These are phyloP conservation scores for Solanum medicagineum DNA, from an alignment of 257 asterid genomes.

Conservation along the genomic window DNA sequence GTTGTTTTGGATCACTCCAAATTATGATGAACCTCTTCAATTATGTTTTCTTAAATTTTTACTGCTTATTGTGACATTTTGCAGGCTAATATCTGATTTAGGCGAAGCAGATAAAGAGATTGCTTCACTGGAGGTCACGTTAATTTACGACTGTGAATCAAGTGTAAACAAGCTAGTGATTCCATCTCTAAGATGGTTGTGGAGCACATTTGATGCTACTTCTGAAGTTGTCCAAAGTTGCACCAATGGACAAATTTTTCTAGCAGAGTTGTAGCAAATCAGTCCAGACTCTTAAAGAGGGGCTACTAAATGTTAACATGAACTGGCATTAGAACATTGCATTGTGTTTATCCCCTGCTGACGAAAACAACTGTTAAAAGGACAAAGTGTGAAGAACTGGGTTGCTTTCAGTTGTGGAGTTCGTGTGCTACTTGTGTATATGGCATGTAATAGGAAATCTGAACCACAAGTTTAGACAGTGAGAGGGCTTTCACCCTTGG, in stretches of 20 bases:
- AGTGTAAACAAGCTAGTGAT: background rate
- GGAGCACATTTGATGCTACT: conserved; percentile 7
- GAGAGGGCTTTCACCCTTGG: background rate
- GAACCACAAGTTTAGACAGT: background rate
- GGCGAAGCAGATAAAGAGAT: background rate
- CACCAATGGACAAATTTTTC: background rate
- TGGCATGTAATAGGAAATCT: background rate
- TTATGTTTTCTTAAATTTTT: background rate
- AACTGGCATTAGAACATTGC: background rate
- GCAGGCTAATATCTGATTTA: background rate
- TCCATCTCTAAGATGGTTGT: background rate
- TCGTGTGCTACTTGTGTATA: background rate
- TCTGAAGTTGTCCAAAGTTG: background rate
- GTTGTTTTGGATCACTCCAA: background rate
- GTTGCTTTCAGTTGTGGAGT: background rate
- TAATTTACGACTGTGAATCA: background rate
- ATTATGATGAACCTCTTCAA: background rate
- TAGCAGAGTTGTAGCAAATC: background rate
- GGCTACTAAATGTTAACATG: background rate
- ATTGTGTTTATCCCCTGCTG: background rate
- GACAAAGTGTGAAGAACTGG: background rate
- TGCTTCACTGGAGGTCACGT: background rate
- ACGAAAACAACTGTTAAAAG: background rate
- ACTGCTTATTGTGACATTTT: background rate
- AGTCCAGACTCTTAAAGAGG: background rate